Evolutionary conservation across 345 rosid genomes (phyloP).

Genomic region (Crucihimalaya himalaica): DNA sequence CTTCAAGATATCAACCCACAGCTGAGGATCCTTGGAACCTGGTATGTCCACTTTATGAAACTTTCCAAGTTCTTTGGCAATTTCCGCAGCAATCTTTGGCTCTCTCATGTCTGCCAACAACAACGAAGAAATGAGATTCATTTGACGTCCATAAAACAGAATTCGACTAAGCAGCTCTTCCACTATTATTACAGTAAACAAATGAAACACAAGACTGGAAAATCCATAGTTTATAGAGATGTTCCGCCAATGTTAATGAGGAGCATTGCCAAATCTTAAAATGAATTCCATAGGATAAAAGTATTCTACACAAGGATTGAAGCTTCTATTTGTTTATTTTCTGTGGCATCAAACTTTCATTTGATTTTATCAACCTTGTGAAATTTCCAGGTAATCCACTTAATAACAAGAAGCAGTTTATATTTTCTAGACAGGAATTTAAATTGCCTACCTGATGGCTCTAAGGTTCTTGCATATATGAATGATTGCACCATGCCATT

Average conservation of each 20-base stretch:
- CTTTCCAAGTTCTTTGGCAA: conserved; percentile 78
- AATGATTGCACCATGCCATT: conserved; percentile 98
- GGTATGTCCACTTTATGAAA: conserved; percentile 88
- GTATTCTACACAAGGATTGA: conserved; percentile 7
- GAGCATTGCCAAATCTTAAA: not conserved
- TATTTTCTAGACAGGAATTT: not conserved
- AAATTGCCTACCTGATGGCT: conserved; percentile 59
- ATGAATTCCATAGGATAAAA: too few relatives aligned
- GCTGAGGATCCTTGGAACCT: conserved; percentile 89
- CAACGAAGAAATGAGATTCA: conserved; percentile 23
- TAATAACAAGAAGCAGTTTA: not conserved
- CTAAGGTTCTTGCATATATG: conserved; percentile 80
- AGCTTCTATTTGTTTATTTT: not conserved
- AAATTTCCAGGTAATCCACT: not conserved
- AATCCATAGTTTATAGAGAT: not conserved
- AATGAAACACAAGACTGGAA: not conserved
- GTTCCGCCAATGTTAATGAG: not conserved
- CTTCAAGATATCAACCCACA: conserved; percentile 84
- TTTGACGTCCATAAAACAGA: conserved; percentile 2
- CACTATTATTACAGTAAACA: not conserved
- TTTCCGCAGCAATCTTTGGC: conserved; percentile 77
- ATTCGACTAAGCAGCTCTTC: not conserved
- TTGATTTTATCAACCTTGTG: not conserved
- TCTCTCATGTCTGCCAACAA: conserved; percentile 71
- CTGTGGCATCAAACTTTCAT: not conserved